Percentiles rank a stretch among this genome's conserved stretches.
Conservation (phyloP, 768 basidiomycete genomes). For the Suillus spraguei region DNA sequence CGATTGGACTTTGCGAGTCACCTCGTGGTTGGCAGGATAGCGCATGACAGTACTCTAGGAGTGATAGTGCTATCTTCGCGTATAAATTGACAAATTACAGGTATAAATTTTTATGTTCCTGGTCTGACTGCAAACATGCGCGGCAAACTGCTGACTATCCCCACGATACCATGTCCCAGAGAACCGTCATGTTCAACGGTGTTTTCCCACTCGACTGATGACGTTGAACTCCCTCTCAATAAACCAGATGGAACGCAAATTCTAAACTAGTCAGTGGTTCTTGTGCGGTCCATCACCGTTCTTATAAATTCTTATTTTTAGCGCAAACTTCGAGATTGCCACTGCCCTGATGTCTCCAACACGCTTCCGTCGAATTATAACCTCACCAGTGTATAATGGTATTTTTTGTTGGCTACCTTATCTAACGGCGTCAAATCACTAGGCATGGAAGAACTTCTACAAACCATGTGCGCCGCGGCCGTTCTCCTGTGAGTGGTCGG, state of each 20-base stretch:
- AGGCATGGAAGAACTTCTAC: background rate
- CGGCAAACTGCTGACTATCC: background rate
- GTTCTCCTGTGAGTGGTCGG: background rate
- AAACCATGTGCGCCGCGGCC: background rate
- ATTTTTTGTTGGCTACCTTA: background rate
- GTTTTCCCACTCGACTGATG: background rate
- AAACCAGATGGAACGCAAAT: background rate
- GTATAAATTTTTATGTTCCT: background rate
- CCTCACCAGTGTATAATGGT: background rate
- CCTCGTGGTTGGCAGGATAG: background rate
- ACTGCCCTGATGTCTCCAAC: background rate
- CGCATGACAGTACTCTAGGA: background rate
- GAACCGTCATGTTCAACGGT: background rate
- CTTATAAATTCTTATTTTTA: background rate
- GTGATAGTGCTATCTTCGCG: background rate
- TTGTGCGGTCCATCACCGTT: background rate
- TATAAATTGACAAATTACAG: background rate
- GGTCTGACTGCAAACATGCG: background rate
- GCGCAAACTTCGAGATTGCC: constrained; percentile 1
- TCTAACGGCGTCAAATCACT: background rate
- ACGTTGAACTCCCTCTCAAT: background rate
- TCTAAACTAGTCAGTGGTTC: background rate
- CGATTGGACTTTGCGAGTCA: background rate
- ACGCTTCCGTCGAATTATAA: background rate
- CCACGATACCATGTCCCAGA: background rate